Conservation (phyloP, 2,329 filamentous ascomycete species). For the Tolypocladium ovalisporum region DNA sequence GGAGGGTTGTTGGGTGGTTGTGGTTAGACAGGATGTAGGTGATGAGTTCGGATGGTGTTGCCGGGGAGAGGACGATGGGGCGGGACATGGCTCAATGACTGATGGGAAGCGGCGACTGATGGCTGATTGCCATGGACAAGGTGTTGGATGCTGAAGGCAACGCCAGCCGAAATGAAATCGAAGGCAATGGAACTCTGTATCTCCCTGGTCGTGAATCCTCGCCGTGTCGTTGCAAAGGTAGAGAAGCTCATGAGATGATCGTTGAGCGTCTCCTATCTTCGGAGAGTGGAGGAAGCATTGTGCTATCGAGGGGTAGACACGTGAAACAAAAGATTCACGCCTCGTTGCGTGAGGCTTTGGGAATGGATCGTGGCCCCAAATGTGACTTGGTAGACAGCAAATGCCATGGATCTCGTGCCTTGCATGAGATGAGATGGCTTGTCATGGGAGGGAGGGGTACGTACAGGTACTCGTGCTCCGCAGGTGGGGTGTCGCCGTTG, state of each 20-base stretch:
- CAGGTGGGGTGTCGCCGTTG: not conserved
- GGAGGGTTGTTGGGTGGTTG: conserved; percentile 48
- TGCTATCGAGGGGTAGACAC: not conserved
- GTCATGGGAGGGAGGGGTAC: not conserved
- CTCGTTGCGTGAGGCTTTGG: not conserved
- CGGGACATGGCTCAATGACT: not conserved
- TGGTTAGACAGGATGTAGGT: conserved; percentile 49
- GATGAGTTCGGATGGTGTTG: conserved; percentile 51
- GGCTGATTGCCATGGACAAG: not conserved
- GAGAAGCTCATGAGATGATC: too few species aligned
- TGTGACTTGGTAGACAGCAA: not conserved
- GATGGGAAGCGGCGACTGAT: not conserved
- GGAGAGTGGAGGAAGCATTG: not conserved
- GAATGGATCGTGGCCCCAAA: not conserved
- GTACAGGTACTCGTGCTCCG: not conserved
- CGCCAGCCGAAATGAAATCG: not conserved
- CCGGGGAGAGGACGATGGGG: conserved; percentile 38
- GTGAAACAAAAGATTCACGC: not conserved
- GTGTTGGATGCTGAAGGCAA: not conserved
- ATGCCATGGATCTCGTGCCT: not conserved
- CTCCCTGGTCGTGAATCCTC: not conserved
- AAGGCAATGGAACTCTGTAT: too few species aligned
- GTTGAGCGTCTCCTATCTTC: too few species aligned
- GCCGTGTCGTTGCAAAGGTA: not conserved
- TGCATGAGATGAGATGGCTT: not conserved